These are phyloP conservation scores for Metschnikowia proteae DNA, from an alignment of 805 yeast species.

Conservation along the genomic window DNA sequence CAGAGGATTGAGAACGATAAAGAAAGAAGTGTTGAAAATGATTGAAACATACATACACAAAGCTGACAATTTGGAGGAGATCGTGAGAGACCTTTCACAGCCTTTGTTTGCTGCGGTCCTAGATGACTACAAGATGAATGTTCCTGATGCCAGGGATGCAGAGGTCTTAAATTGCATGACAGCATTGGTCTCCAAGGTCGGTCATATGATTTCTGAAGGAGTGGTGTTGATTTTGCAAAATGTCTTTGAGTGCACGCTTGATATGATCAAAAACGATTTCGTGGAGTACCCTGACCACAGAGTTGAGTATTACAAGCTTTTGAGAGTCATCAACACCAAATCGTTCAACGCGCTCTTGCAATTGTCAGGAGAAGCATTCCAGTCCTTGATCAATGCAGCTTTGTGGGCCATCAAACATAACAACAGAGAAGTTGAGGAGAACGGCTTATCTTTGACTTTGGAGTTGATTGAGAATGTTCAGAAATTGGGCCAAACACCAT, in stretches of 20 bases:
- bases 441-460: conserved; percentile 78
- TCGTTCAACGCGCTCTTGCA: conserved; percentile 83
- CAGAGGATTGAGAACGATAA: conserved; percentile 91
- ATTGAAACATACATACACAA: conserved; percentile 84
- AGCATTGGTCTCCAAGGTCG: conserved; percentile 82
- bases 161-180: conserved; percentile 95
- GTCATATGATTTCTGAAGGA: conserved; percentile 83
- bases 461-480: conserved; percentile 86
- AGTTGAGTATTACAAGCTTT: conserved; percentile 87
- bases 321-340: conserved; percentile 81
- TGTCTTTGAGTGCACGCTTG: conserved; percentile 90
- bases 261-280: conserved; percentile 93
- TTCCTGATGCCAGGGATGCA: conserved; percentile 96
- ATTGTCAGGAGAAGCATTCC: conserved; percentile 89
- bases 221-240: conserved; percentile 82
- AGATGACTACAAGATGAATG: conserved; percentile 83
- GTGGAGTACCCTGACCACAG: conserved; percentile 97
- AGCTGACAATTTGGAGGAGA: conserved; percentile 81
- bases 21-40: conserved; percentile 86
- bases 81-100: conserved; percentile 76
- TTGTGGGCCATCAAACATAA: conserved; percentile 98
- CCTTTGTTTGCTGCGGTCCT: conserved; percentile 81
- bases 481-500: conserved; percentile 62
- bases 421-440: conserved; percentile 92
- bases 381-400: conserved; percentile 86